A percentile compares a stretch with the other conserved stretches of the same genome.
phyloP scores from a whole-genome alignment of 805 yeast genomes.

The Maudiozyma pseudohumilis region DNA sequence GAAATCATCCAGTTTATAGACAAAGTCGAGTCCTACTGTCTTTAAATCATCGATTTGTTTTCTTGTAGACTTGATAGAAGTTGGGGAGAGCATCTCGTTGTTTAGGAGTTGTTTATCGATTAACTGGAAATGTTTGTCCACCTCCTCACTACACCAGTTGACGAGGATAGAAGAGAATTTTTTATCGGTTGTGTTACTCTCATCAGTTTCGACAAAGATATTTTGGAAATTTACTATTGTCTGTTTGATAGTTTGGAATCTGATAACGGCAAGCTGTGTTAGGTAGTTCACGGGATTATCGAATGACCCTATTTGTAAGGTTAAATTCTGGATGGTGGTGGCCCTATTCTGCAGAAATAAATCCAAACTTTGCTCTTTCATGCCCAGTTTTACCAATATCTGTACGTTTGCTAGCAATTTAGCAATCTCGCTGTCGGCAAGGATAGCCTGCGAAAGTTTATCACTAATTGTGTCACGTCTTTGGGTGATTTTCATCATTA shows the following conservation, averaged over 20 bases:
- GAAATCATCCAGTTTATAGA: conserved; percentile 46
- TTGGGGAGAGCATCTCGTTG: conserved; percentile 41
- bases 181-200: conserved; percentile 15
- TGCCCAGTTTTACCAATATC: conserved; percentile 33
- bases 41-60: conserved; percentile 56
- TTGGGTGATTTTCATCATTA: conserved; percentile 27
- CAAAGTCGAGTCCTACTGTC: conserved; percentile 62
- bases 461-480: conserved; percentile 27
- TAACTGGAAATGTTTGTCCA: conserved; percentile 46
- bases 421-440: conserved; percentile 21
- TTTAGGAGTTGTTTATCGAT: conserved; percentile 62
- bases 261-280: conserved; percentile 50
- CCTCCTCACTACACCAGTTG: conserved; percentile 66
- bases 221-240: conserved; percentile 46
- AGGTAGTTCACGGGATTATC: conserved; percentile 52
- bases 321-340: conserved; percentile 36
- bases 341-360: conserved; percentile 41
- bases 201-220: conserved; percentile 33
- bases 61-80: conserved; percentile 46
- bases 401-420: conserved; percentile 20
- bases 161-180: conserved; percentile 48
- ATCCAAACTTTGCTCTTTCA: conserved; percentile 39
- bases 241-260: conserved; percentile 49
- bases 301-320: conserved; percentile 35
- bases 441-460: conserved; percentile 30